Conservation (phyloP, 345 rosid species). For the Lenwebbia sp. region DNA sequence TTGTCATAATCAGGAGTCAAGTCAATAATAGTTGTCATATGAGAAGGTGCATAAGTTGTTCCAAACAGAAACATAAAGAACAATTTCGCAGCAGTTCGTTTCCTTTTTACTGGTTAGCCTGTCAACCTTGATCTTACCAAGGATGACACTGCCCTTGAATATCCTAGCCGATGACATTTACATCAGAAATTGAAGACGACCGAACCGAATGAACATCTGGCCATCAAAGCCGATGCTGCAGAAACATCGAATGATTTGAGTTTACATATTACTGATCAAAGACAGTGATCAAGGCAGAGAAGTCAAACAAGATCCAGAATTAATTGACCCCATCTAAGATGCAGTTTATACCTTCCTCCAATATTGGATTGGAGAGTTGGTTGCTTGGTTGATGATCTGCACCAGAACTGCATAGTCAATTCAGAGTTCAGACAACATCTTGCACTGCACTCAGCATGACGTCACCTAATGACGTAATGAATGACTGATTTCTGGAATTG, state of each 20-base stretch:
- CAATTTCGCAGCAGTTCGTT: background rate
- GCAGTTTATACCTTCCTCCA: background rate
- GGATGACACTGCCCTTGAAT: background rate
- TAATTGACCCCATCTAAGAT: background rate
- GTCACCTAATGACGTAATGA: background rate
- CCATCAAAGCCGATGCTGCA: background rate
- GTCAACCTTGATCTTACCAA: background rate
- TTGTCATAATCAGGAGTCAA: background rate
- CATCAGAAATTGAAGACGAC: background rate
- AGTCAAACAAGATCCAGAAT: background rate
- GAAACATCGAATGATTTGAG: background rate
- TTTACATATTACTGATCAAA: background rate
- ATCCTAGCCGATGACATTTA: background rate
- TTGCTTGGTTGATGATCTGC: background rate
- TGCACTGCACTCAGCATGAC: background rate
- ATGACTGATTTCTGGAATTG: background rate
- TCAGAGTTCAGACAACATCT: background rate
- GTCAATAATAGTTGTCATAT: background rate
- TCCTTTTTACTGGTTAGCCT: background rate
- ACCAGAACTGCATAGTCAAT: background rate
- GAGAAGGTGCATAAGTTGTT: background rate
- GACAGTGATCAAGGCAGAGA: background rate
- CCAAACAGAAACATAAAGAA: background rate
- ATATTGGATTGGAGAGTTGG: background rate
- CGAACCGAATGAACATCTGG: background rate